A percentile compares a stretch with the other conserved stretches of the same genome.
Conservation (phyloP, 371 early-diverging fungal species). For the Batrachochytrium dendrobatidis region DNA sequence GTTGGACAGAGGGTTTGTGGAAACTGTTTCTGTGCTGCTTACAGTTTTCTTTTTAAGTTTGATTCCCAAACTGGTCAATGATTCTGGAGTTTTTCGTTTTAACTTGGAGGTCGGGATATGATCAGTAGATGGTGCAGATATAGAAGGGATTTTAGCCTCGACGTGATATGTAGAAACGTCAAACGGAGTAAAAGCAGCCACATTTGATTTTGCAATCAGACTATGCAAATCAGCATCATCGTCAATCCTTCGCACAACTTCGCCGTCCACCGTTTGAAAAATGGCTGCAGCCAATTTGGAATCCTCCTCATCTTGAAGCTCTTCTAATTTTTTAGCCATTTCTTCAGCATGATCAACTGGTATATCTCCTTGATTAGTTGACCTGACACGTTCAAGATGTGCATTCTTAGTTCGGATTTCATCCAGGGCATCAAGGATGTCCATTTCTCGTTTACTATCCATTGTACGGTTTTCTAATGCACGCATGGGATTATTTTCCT, state of each 20-base stretch:
- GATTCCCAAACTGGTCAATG: background rate
- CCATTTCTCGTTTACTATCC: slow-evolving; percentile 93
- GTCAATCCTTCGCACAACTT: slow-evolving; percentile 54
- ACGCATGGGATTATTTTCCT: slow-evolving; percentile 85
- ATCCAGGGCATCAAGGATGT: slow-evolving; percentile 90
- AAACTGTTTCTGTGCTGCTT: background rate
- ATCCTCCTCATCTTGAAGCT: slow-evolving; percentile 60
- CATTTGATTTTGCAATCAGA: background rate
- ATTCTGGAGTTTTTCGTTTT: no score
- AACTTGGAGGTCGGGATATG: no score
- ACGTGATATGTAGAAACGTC: background rate
- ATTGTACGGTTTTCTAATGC: slow-evolving; percentile 87
- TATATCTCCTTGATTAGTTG: slow-evolving; percentile 51
- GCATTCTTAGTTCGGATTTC: slow-evolving; percentile 89
- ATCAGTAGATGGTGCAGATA: no score
- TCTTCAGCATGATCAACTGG: slow-evolving; percentile 15
- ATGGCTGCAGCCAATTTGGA: slow-evolving; percentile 54
- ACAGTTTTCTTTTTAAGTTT: background rate
- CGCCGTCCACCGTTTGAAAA: slow-evolving; percentile 62
- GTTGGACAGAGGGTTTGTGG: background rate
- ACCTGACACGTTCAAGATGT: slow-evolving; percentile 63
- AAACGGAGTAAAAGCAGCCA: background rate
- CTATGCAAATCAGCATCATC: slow-evolving; percentile 20
- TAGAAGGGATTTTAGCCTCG: background rate
- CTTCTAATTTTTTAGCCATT: slow-evolving; percentile 11